A percentile compares a stretch with the other conserved stretches of the same genome.
Conservation (phyloP, 2,329 filamentous ascomycete species). For the Metarhizium sp. region DNA sequence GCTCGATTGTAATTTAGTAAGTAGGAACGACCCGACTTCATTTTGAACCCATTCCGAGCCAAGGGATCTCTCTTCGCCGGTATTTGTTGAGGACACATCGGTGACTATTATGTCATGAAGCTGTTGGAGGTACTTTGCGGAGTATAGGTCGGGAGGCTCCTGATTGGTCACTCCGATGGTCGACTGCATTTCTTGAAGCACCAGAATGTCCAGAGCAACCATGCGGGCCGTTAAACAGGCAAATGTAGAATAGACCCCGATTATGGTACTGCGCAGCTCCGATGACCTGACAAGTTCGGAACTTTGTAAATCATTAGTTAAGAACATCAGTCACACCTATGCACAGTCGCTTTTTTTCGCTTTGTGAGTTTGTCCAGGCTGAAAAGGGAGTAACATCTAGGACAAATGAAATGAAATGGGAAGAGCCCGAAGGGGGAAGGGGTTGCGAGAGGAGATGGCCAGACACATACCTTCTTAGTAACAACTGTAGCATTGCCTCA, state of each 20-base stretch:
- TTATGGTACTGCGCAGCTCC: constrained; percentile 20
- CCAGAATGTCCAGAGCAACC: constrained; percentile 35
- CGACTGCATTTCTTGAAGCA: constrained; percentile 11
- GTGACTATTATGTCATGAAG: constrained; percentile 23
- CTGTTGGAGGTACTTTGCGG: constrained; percentile 32
- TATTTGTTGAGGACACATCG: constrained; percentile 9
- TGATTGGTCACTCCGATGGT: constrained; percentile 4
- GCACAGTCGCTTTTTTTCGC: not conserved
- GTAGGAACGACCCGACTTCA: constrained; percentile 21
- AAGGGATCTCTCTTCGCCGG: constrained; percentile 9
- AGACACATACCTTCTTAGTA: constrained; percentile 29
- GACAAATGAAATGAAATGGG: not conserved
- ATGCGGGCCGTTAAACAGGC: constrained; percentile 44
- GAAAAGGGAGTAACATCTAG: not conserved
- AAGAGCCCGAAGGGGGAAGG: not conserved
- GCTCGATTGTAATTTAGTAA: constrained; percentile 33
- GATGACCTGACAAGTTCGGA: constrained; percentile 10
- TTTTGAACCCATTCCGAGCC: constrained; percentile 7
- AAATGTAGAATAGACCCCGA: constrained; percentile 29
- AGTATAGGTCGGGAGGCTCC: constrained; percentile 16
- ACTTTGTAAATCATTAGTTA: constrained; percentile 1
- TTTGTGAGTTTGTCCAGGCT: not conserved
- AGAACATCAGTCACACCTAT: not conserved
- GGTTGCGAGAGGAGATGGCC: too few species aligned
- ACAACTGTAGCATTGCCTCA: constrained; percentile 30